Percentiles rank a stretch among this genome's conserved stretches.
Conservation (phyloP, 768 basidiomycete species). For the Russula griseocarnosa region DNA sequence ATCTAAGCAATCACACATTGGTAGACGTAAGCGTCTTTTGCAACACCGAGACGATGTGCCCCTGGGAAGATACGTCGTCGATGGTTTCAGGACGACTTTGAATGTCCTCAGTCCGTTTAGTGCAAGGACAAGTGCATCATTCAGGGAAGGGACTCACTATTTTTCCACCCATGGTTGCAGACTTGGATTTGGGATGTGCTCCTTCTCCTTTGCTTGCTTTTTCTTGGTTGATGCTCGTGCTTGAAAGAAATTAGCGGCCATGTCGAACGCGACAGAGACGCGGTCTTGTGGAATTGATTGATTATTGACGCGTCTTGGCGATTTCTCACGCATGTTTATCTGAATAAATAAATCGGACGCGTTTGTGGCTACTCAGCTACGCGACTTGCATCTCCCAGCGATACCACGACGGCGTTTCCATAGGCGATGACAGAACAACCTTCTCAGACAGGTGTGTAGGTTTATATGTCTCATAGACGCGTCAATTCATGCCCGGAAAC, state of each 20-base stretch:
- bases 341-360: conserved; percentile 14
- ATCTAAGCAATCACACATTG: conserved; percentile 55
- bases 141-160: conserved; percentile 56
- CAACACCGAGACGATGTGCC: conserved; percentile 90
- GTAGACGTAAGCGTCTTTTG: conserved; percentile 86
- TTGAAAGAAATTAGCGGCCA: conserved; percentile 59
- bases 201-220: conserved; percentile 31
- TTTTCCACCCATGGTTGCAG: conserved; percentile 98
- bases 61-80: conserved; percentile 95
- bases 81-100: conserved; percentile 96
- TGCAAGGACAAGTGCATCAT: not conserved
- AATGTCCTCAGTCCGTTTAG: not conserved
- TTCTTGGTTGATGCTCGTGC: conserved; percentile 33
- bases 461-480: not conserved
- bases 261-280: conserved; percentile 34
- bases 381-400: conserved; percentile 7
- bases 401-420: conserved; percentile 15
- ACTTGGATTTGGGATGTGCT: conserved; percentile 46
- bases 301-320: conserved; percentile 6
- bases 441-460: conserved; percentile 7
- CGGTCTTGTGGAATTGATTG: conserved; percentile 13
- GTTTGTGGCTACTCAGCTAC: conserved; percentile 15
- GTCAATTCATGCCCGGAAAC: not conserved
- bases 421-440: conserved; percentile 6
- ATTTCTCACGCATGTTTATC: conserved; percentile 15